Evolutionary conservation across 2,329 filamentous ascomycete genomes (phyloP).

Genomic region (Penicillium decumbens): DNA sequence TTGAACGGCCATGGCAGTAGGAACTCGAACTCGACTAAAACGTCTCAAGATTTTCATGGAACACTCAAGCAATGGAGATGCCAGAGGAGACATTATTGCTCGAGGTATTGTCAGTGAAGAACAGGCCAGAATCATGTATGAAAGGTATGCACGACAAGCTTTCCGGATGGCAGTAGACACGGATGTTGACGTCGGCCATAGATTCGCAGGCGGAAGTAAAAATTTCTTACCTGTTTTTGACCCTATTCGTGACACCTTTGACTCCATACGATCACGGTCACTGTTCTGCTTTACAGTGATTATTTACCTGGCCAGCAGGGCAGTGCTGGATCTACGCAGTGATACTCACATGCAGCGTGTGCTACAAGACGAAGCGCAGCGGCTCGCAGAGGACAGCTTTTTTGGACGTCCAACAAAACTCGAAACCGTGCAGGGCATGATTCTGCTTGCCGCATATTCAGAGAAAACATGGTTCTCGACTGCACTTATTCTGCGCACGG

Average conservation of each 20-base stretch:
- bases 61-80: constrained; percentile 25
- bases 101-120: constrained; percentile 34
- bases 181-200: constrained; percentile 2
- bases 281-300: constrained; percentile 37
- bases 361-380: constrained; percentile 34
- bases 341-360: constrained; percentile 34
- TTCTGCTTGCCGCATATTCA: constrained; percentile 34
- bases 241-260: constrained; percentile 35
- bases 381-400: constrained; percentile 35
- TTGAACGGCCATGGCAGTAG: background rate
- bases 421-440: constrained; percentile 37
- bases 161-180: background rate
- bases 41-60: constrained; percentile 30
- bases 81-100: constrained; percentile 28
- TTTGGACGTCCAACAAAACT: constrained; percentile 36
- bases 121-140: constrained; percentile 32
- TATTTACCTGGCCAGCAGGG: constrained; percentile 34
- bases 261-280: constrained; percentile 34
- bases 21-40: background rate
- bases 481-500: constrained; percentile 34
- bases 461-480: constrained; percentile 39
- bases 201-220: constrained; percentile 32
- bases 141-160: constrained; percentile 22
- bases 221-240: constrained; percentile 35
- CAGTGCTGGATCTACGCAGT: constrained; percentile 29